A percentile compares a stretch with the other conserved stretches of the same genome.
Conservation (phyloP, 2,329 filamentous ascomycete genomes). For the Conoideocrella luteorostrata region DNA sequence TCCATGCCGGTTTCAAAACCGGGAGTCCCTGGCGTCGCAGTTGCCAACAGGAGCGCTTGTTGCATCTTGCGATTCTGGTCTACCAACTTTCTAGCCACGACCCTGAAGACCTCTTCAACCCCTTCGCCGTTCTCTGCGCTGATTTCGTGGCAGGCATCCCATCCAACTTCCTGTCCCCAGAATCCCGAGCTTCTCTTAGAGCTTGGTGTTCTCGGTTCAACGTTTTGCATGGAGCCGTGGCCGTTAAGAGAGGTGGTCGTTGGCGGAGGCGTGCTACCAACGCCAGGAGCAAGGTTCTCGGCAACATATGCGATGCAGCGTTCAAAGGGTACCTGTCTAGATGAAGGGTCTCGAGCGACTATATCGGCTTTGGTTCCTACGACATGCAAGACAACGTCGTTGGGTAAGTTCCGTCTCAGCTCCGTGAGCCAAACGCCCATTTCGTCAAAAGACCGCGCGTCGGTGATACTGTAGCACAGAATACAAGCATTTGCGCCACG, state of each 20-base stretch:
- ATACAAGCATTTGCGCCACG: conserved; percentile 90
- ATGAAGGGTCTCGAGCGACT: conserved; percentile 72
- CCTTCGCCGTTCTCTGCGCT: conserved; percentile 90
- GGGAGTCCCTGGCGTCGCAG: conserved; percentile 43
- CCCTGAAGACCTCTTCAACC: conserved; percentile 90
- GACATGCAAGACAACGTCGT: conserved; percentile 83
- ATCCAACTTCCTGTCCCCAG: conserved; percentile 89
- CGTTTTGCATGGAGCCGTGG: conserved; percentile 17
- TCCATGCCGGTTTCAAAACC: conserved; percentile 39
- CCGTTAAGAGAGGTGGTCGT: conserved; percentile 43
- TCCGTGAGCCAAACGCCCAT: conserved; percentile 91
- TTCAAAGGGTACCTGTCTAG: conserved; percentile 85
- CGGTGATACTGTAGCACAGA: conserved; percentile 90
- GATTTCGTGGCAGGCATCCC: conserved; percentile 97
- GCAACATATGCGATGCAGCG: conserved; percentile 93
- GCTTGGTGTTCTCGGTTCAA: conserved; percentile 53
- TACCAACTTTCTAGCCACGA: conserved; percentile 56
- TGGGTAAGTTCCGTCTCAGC: conserved; percentile 68
- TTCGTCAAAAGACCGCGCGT: conserved; percentile 76
- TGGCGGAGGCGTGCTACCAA: conserved; percentile 60
- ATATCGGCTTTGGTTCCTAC: conserved; percentile 93
- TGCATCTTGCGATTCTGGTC: conserved; percentile 60
- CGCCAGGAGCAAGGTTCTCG: conserved; percentile 74
- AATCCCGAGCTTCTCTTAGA: conserved; percentile 67
- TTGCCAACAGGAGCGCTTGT: conserved; percentile 50